Conservation (phyloP, 2,329 filamentous ascomycete species). For the Clarireedia paspali region DNA sequence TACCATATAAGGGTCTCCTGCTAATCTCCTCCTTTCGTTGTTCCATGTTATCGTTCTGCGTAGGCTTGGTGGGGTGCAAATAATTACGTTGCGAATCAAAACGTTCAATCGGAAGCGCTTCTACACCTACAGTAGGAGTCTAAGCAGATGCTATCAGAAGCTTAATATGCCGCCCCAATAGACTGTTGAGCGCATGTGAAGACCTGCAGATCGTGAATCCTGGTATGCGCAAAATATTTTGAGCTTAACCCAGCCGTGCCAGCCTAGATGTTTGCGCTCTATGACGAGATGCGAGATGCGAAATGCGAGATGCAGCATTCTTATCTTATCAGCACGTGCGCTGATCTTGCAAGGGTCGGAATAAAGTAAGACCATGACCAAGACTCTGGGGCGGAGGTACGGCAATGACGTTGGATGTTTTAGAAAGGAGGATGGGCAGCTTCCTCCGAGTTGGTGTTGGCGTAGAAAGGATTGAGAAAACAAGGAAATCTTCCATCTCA, state of each 20-base stretch:
- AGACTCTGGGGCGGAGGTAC: not conserved
- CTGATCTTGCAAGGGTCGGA: not conserved
- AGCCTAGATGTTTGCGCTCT: too few relatives aligned
- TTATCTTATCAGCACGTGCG: not conserved
- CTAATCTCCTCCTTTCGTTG: constrained; percentile 32
- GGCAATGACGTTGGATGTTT: not conserved
- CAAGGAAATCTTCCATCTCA: too few relatives aligned
- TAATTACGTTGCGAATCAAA: not conserved
- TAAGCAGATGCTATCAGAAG: not conserved
- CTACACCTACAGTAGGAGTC: too few relatives aligned
- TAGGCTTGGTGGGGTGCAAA: not conserved
- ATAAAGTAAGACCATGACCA: not conserved
- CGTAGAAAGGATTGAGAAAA: too few relatives aligned
- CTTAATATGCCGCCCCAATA: too few relatives aligned
- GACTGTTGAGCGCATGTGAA: not conserved
- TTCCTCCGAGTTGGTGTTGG: too few relatives aligned
- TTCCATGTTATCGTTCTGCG: constrained; percentile 19
- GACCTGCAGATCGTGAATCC: not conserved
- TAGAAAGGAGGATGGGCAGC: too few relatives aligned
- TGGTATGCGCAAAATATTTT: not conserved
- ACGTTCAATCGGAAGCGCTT: not conserved
- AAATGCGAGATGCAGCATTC: not conserved
- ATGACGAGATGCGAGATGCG: too few relatives aligned
- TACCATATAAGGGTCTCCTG: constrained; percentile 34
- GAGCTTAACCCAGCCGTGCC: not conserved